phyloP scores from a whole-genome alignment of 257 asterid species.

The Solanum raphanifolium region DNA sequence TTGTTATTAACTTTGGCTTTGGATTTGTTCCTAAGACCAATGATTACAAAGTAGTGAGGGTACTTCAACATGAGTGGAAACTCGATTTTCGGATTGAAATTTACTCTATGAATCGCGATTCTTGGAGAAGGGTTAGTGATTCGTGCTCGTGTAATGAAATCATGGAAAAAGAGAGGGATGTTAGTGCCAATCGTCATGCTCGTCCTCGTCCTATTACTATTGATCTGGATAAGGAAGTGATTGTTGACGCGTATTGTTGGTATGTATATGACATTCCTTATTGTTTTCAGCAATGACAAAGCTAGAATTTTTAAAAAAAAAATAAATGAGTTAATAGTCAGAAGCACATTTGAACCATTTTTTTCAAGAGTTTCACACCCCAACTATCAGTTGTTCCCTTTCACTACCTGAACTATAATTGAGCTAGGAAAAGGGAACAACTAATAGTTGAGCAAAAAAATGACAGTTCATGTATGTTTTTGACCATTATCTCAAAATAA shows the following conservation, averaged over 20 bases:
- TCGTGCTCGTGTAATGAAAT: background rate
- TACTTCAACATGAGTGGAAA: background rate
- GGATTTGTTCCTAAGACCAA: background rate
- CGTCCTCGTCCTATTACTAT: background rate
- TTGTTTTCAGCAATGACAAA: background rate
- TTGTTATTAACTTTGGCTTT: background rate
- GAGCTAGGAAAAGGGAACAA: background rate
- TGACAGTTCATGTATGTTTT: no score
- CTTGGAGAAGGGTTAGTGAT: background rate
- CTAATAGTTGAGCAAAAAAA: background rate
- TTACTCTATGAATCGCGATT: background rate
- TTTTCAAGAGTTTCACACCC: background rate
- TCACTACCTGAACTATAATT: no score
- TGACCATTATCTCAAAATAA: background rate
- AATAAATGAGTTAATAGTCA: background rate
- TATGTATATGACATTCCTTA: background rate
- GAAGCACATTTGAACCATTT: no score
- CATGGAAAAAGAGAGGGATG: background rate
- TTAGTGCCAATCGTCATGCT: background rate
- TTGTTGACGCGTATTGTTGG: background rate
- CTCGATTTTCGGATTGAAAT: background rate
- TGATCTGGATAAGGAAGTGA: background rate
- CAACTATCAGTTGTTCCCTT: background rate
- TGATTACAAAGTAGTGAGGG: background rate
- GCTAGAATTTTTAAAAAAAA: no score